These are phyloP conservation scores for Naematelia encephala DNA, from an alignment of 768 basidiomycete species.

Conservation along the genomic window DNA sequence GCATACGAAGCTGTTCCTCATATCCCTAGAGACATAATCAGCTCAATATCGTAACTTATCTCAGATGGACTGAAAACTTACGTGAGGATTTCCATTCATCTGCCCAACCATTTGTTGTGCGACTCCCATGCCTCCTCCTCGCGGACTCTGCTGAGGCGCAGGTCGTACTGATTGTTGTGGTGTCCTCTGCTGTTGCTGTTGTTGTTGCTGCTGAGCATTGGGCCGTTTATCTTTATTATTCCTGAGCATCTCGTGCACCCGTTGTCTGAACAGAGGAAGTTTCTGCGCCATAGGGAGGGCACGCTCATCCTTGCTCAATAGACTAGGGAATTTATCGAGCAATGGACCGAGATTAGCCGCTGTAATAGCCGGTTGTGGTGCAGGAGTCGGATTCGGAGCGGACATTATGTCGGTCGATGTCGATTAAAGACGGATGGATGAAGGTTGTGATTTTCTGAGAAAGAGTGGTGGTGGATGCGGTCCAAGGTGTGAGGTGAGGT, in stretches of 20 bases:
- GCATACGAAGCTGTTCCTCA: background rate
- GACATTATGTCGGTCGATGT: background rate
- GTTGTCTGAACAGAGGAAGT: slow-evolving; percentile 14
- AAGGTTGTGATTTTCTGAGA: background rate
- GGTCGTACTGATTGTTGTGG: background rate
- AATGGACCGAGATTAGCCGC: slow-evolving; percentile 4
- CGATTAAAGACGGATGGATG: background rate
- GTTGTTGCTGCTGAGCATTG: slow-evolving; percentile 13
- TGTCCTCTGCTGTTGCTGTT: slow-evolving; percentile 4
- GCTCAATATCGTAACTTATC: background rate
- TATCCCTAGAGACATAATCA: background rate
- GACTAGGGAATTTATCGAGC: slow-evolving; percentile 19
- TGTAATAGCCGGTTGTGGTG: background rate
- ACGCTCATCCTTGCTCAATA: slow-evolving; percentile 22
- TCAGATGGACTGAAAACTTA: background rate
- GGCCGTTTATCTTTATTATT: background rate
- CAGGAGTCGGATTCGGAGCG: background rate
- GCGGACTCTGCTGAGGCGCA: slow-evolving; percentile 6
- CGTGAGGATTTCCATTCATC: background rate
- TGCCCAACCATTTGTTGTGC: background rate
- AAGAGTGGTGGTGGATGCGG: background rate
- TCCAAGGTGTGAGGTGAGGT: background rate
- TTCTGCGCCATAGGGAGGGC: slow-evolving; percentile 15
- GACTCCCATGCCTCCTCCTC: background rate
- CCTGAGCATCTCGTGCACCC: slow-evolving; percentile 8